Conservation (phyloP, 371 early-diverging fungal species). For the Lichtheimia hyalospora region DNA sequence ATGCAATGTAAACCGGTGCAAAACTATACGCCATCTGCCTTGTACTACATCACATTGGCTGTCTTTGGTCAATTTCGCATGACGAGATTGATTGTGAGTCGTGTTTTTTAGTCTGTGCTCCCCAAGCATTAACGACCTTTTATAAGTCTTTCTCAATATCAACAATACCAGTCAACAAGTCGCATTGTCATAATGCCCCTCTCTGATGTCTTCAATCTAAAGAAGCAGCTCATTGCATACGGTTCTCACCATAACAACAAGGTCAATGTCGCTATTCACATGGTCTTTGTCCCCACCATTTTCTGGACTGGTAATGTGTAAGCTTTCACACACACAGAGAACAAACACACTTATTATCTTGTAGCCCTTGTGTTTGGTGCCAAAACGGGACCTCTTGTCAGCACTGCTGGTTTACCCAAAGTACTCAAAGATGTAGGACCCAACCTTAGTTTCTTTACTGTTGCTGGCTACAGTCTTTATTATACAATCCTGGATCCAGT, state of each 20-base stretch:
- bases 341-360: neutral
- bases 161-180: too few species aligned
- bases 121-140: too few species aligned
- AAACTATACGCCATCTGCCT: too few species aligned
- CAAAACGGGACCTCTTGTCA: conserved; percentile 55
- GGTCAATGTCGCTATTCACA: conserved; percentile 83
- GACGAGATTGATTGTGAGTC: too few species aligned
- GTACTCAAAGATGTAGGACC: conserved; percentile 41
- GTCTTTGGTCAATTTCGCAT: too few species aligned
- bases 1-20: too few species aligned
- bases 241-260: conserved; percentile 79
- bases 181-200: conserved; percentile 11
- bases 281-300: conserved; percentile 90
- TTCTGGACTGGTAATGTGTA: conserved; percentile 67
- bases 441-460: conserved; percentile 59
- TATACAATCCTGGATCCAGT: conserved; percentile 80
- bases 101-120: too few species aligned
- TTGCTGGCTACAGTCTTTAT: conserved; percentile 64
- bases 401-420: conserved; percentile 16
- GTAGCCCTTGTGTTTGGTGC: conserved; percentile 62
- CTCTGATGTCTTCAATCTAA: conserved; percentile 61
- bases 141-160: too few species aligned
- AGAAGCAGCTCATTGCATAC: conserved; percentile 75
- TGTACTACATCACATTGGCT: too few species aligned
- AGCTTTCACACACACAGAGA: neutral